These are phyloP conservation scores for Starmerella apis DNA, from an alignment of 805 yeast species.

Conservation along the genomic window DNA sequence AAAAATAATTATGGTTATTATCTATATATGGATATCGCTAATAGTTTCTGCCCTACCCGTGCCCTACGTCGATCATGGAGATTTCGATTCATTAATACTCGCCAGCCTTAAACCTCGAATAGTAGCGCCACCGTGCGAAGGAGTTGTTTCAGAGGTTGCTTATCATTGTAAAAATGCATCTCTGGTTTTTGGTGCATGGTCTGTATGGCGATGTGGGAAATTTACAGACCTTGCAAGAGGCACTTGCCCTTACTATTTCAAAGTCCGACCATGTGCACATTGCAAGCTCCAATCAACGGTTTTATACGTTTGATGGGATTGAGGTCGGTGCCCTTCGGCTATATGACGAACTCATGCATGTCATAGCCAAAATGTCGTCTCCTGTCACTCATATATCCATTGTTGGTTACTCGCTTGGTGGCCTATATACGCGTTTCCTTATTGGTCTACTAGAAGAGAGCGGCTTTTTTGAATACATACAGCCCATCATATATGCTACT, in stretches of 20 bases:
- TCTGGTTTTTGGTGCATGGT: conserved; percentile 4
- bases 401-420: conserved; percentile 83
- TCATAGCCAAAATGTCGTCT: conserved; percentile 32
- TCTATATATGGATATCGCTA: too few relatives aligned
- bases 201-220: neutral
- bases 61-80: neutral
- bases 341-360: conserved; percentile 45
- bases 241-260: neutral
- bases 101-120: neutral
- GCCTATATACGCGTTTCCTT: conserved; percentile 63
- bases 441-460: conserved; percentile 50
- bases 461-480: conserved; percentile 45
- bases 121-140: neutral
- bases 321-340: conserved; percentile 53
- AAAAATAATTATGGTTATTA: too few relatives aligned
- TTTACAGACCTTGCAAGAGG: neutral
- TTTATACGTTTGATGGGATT: conserved; percentile 74
- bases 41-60: neutral
- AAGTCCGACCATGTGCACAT: neutral
- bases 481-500: conserved; percentile 53
- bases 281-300: conserved; percentile 44
- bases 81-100: too few relatives aligned
- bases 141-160: neutral
- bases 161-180: neutral
- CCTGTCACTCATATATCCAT: conserved; percentile 54